phyloP scores from a whole-genome alignment of 148 eudicot species.

The Rhododendron molle region DNA sequence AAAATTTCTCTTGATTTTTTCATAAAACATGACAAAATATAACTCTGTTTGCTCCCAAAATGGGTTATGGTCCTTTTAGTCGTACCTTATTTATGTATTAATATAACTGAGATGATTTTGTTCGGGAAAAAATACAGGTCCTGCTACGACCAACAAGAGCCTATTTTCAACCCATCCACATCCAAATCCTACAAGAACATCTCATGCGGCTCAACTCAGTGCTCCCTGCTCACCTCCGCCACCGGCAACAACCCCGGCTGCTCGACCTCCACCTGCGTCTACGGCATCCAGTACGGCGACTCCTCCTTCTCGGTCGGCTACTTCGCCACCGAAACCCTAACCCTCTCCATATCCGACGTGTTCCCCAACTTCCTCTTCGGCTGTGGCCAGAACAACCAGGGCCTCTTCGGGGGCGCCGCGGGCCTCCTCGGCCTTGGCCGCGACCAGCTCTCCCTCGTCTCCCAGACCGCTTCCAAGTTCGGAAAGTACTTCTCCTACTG shows the following conservation, averaged over 20 bases:
- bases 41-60: not conserved
- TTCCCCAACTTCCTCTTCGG: constrained; percentile 10
- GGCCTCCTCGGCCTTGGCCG: constrained; percentile 57
- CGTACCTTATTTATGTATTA: too few species aligned
- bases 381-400: constrained; percentile 69
- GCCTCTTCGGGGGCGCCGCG: constrained; percentile 52
- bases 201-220: constrained; percentile 43
- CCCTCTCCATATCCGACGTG: not conserved
- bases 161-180: not conserved
- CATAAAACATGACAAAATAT: not conserved
- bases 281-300: constrained; percentile 66
- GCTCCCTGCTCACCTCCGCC: constrained; percentile 43
- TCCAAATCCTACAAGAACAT: constrained; percentile 56
- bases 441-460: constrained; percentile 35
- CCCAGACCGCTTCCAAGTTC: constrained; percentile 28
- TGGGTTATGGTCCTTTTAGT: too few species aligned
- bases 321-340: not conserved
- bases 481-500: constrained; percentile 5
- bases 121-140: too few species aligned
- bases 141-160: not conserved
- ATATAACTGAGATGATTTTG: too few species aligned
- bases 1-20: too few species aligned
- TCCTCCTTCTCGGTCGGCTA: not conserved
- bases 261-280: constrained; percentile 43
- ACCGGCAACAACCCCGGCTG: constrained; percentile 53